Percentiles rank a stretch among this genome's conserved stretches.
These are phyloP conservation scores for Penicillium crustosum DNA, from an alignment of 2,329 filamentous ascomycete genomes.

Conservation along the genomic window DNA sequence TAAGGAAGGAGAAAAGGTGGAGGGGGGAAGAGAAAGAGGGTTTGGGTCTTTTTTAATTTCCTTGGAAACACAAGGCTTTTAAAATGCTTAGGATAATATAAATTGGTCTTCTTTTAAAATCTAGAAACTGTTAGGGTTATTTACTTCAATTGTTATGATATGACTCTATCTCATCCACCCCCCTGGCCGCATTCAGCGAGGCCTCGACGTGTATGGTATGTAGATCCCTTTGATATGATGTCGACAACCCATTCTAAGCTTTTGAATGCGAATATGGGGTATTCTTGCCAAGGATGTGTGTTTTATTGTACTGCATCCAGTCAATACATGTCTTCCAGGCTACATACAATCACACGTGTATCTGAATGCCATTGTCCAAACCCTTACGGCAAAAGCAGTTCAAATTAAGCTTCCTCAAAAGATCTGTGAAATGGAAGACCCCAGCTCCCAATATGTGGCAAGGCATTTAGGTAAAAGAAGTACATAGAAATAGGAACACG, in stretches of 20 bases:
- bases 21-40: neutral
- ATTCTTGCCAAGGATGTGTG: conserved; percentile 1
- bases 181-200: conserved; percentile 24
- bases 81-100: neutral
- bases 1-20: conserved; percentile 20
- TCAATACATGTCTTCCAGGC: neutral
- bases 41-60: neutral
- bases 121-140: neutral
- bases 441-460: neutral
- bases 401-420: neutral
- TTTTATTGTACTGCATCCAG: neutral
- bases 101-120: neutral
- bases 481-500: neutral
- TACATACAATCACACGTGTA: neutral
- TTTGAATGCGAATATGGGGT: neutral
- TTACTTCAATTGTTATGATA: conserved; percentile 4
- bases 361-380: neutral
- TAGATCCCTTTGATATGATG: conserved; percentile 25
- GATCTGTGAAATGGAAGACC: neutral
- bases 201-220: conserved; percentile 19
- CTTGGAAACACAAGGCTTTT: neutral
- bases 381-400: neutral
- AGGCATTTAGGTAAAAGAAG: neutral
- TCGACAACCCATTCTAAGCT: conserved; percentile 8
- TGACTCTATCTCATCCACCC: conserved; percentile 2